phyloP scores from a whole-genome alignment of 345 rosid species.

The Aethionema arabicum region DNA sequence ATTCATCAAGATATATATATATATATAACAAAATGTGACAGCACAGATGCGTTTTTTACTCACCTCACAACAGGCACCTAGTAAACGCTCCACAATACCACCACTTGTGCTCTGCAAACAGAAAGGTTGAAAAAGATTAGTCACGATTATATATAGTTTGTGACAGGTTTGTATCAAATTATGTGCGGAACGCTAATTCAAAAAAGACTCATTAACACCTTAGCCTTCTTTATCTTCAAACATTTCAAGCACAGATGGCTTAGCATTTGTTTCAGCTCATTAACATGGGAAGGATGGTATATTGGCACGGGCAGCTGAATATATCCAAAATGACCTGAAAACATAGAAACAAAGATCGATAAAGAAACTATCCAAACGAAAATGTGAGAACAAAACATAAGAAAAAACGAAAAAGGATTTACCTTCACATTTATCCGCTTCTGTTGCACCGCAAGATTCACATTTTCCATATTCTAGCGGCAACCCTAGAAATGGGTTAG shows the following conservation, averaged over 20 bases:
- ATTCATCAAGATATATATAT: no score
- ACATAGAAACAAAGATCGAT: slow-evolving; percentile 26
- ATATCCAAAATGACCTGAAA: slow-evolving; percentile 92
- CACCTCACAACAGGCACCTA: slow-evolving; percentile 85
- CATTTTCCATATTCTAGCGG: slow-evolving; percentile 93
- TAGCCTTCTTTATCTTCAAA: slow-evolving; percentile 67
- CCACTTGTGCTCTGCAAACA: slow-evolving; percentile 51
- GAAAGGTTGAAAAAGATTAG: slow-evolving; percentile 33
- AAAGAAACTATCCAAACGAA: slow-evolving; percentile 8
- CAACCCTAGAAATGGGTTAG: slow-evolving; percentile 84
- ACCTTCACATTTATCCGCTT: slow-evolving; percentile 88
- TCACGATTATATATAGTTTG: not conserved
- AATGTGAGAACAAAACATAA: slow-evolving; percentile 2
- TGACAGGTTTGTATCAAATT: not conserved
- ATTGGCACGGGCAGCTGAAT: slow-evolving; percentile 78
- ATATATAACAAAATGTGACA: no score
- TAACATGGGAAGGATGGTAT: slow-evolving; percentile 86
- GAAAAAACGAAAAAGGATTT: slow-evolving; percentile 20
- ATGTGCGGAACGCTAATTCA: slow-evolving; percentile 7
- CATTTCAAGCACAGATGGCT: slow-evolving; percentile 85
- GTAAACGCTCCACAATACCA: slow-evolving; percentile 69
- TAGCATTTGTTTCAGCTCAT: slow-evolving; percentile 69
- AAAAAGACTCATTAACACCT: slow-evolving; percentile 46
- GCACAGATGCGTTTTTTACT: slow-evolving; percentile 21
- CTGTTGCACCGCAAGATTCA: slow-evolving; percentile 87